Evolutionary conservation across 2,329 filamentous ascomycete species (phyloP), one percentile per base, ranked within the genome.

Genomic region (Epicoccum sorghinum): DNA sequence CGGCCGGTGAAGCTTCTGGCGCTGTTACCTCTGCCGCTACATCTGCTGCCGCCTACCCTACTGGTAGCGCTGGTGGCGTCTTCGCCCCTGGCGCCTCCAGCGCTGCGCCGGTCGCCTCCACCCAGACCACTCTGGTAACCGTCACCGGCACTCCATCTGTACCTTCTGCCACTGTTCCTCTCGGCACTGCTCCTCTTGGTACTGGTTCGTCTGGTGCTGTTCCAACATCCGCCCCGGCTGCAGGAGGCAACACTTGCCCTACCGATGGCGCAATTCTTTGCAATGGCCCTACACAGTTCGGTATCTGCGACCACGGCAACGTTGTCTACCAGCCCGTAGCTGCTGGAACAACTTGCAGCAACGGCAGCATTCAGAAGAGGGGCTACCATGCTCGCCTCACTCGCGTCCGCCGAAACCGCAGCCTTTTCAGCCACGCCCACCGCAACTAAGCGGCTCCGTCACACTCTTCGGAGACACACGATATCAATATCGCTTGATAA

Each of bases 311-410:
- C 61, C 66, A 74, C 47, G 78, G 78, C 50, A 55, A 63, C 4
- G 71, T 78, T 2, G 67, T 75, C 23, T 78, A 68, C 65, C 74
- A 77, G 63, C 54, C 63, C 9, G 76, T 80, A 9, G 77, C 79
- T 4, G 61, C 74, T 7, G 79, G 78, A 18, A 81, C 78, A 1
- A 69, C 69, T 1, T 81, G 79, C 66, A 54, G 56, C 46, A 72
- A 78, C 55, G 78, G 78, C 13, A 59, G 63, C 47, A 77, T 80
- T 53, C 46, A 58, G 27, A 72, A 71, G 65, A 64, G 70, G 29
- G 59, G 59, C 7, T 68, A 67, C 64, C 64, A 68, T 41, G 69
- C 69, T 22, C 68, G 72, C 30, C 50, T 72, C 47, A 66, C 65
- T n/a, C 69, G 67, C 44, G 66, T 66, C 13, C 69, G 67, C 44